Percentiles rank a stretch among this genome's conserved stretches.
phyloP scores from a whole-genome alignment of 108 stramenopile genomes.

The Aureococcus anophagefferens region DNA sequence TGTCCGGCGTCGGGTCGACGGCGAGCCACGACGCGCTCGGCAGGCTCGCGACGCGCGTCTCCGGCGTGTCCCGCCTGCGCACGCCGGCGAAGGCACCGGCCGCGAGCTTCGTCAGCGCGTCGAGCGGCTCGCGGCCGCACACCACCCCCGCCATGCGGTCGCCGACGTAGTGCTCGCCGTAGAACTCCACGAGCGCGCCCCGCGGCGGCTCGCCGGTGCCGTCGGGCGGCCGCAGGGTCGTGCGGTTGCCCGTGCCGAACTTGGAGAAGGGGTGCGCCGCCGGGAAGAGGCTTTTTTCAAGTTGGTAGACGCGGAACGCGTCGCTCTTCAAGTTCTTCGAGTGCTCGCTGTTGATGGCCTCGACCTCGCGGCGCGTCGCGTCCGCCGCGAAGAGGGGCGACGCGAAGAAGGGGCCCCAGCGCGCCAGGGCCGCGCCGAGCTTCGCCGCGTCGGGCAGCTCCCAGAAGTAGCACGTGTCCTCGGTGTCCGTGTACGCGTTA shows the following conservation, averaged over 20 bases:
- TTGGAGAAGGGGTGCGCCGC: constrained; percentile 73
- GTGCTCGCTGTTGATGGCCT: constrained; percentile 88
- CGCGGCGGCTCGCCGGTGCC: constrained; percentile 4
- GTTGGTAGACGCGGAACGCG: constrained; percentile 68
- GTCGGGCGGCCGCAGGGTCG: constrained; percentile 26
- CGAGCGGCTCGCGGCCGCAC: constrained; percentile 24
- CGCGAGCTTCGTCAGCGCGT: constrained; percentile 31
- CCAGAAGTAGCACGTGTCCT: constrained; percentile 88
- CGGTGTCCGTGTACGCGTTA: constrained; percentile 78
- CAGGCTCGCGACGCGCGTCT: too few relatives aligned
- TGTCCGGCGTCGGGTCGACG: too few relatives aligned
- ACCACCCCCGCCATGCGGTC: constrained; percentile 30
- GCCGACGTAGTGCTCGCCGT: constrained; percentile 32
- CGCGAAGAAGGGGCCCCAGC: constrained; percentile 83
- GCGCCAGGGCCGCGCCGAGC: constrained; percentile 61
- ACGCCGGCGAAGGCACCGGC: constrained; percentile 18
- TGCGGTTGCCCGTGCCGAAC: constrained; percentile 80
- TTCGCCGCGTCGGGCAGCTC: constrained; percentile 54
- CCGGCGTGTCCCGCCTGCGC: too few relatives aligned
- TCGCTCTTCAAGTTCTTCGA: constrained; percentile 83
- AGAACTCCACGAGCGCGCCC: constrained; percentile 25
- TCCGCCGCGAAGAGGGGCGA: constrained; percentile 70
- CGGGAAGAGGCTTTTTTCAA: constrained; percentile 72
- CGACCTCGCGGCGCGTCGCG: constrained; percentile 73
- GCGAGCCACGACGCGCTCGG: too few relatives aligned